These are phyloP conservation scores for Aspergillus ruber DNA, from an alignment of 2,329 filamentous ascomycete genomes.

Conservation along the genomic window DNA sequence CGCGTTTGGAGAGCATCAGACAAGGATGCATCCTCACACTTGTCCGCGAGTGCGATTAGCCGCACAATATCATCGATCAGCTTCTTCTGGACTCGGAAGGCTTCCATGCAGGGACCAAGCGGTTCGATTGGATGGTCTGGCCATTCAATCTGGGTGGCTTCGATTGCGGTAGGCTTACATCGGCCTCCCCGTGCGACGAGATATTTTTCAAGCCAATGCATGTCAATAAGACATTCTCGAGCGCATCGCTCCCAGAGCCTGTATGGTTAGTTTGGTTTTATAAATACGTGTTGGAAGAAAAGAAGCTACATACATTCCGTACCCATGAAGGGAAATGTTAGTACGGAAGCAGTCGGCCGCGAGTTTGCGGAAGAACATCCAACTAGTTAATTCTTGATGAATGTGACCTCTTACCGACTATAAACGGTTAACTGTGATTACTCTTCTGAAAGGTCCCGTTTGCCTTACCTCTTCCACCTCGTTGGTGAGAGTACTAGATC, in stretches of 20 bases:
- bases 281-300: too few species aligned
- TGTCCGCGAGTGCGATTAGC: constrained; percentile 9
- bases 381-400: constrained; percentile 13
- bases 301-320: constrained; percentile 12
- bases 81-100: constrained; percentile 11
- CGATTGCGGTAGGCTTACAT: constrained; percentile 16
- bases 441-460: not conserved
- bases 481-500: constrained; percentile 1
- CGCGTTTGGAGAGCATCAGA: constrained; percentile 10
- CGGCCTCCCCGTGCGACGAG: constrained; percentile 17
- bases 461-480: constrained; percentile 2
- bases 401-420: constrained; percentile 19
- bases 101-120: constrained; percentile 11
- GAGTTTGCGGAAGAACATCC: constrained; percentile 20
- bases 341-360: constrained; percentile 14
- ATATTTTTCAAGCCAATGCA: constrained; percentile 18
- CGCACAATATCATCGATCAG: constrained; percentile 16
- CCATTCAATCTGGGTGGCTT: constrained; percentile 13
- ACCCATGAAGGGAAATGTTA: constrained; percentile 17
- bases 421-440: not conserved
- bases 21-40: constrained; percentile 9
- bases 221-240: constrained; percentile 14
- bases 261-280: not conserved
- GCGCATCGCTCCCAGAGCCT: constrained; percentile 17
- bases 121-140: constrained; percentile 18